Conservation (phyloP, 1,284 basidiomycete genomes). For the Pholiota adiposa region DNA sequence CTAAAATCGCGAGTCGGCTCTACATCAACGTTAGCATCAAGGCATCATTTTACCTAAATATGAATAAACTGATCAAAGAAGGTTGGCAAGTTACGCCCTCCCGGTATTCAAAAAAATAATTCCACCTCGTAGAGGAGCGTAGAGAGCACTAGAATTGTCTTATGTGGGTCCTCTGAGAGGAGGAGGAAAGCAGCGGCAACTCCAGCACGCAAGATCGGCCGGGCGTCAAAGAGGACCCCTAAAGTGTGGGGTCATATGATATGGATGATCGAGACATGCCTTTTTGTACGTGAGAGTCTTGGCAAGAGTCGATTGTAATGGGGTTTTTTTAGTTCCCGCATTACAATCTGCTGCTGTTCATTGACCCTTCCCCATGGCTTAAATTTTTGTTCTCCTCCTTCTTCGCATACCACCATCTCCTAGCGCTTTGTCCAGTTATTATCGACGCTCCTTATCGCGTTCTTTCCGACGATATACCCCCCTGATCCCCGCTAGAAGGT, state of each 20-base stretch:
- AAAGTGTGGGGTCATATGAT: neutral
- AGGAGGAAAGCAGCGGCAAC: too few relatives aligned
- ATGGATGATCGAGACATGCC: neutral
- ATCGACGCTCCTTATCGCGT: neutral
- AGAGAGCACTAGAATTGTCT: too few relatives aligned
- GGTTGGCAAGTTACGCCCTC: neutral
- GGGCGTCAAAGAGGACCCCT: neutral
- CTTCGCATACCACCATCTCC: neutral
- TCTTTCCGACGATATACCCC: neutral
- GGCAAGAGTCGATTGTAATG: neutral
- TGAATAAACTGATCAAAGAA: neutral
- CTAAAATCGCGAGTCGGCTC: neutral
- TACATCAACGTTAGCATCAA: neutral
- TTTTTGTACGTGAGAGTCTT: conserved; percentile 3
- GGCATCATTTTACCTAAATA: neutral
- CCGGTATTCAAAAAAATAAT: neutral
- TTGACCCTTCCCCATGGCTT: neutral
- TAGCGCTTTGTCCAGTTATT: neutral
- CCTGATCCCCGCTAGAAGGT: neutral
- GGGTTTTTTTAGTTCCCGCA: neutral
- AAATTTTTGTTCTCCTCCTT: neutral
- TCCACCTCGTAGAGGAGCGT: too few relatives aligned
- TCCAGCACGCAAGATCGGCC: too few relatives aligned
- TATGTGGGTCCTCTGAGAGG: too few relatives aligned
- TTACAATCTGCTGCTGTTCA: neutral